A percentile compares a stretch with the other conserved stretches of the same genome.
Conservation (phyloP, 495 filamentous ascomycete genomes). For the Trichocladium uniseriatum region DNA sequence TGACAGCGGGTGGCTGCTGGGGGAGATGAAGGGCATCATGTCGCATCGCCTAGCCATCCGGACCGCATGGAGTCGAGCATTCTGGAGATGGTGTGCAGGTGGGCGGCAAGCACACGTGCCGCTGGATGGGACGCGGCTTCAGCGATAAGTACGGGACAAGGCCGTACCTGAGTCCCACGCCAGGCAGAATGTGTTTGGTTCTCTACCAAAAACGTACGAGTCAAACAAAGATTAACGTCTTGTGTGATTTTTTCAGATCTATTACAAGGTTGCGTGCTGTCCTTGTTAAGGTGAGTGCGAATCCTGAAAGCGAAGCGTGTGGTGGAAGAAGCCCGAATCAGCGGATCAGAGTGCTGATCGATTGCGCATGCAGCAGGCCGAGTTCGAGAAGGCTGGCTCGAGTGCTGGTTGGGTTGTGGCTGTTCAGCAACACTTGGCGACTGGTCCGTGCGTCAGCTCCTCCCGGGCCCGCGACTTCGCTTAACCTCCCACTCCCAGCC, state of each 20-base stretch:
- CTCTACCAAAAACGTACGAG: no score
- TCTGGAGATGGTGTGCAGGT: slow-evolving; percentile 1
- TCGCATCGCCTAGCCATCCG: neutral
- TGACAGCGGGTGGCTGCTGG: no score
- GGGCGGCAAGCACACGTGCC: neutral
- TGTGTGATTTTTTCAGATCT: no score
- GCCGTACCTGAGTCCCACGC: neutral
- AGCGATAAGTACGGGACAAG: no score
- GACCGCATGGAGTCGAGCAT: neutral
- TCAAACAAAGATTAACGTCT: no score
- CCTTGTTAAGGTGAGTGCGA: no score
- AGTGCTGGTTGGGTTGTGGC: no score
- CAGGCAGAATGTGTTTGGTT: no score
- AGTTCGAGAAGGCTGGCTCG: neutral
- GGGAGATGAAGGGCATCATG: no score
- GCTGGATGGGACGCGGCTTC: neutral
- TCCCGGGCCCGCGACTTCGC: slow-evolving; percentile 12
- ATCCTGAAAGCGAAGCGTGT: no score
- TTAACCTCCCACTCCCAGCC: slow-evolving; percentile 14
- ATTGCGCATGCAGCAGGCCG: slow-evolving; percentile 1
- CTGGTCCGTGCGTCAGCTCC: slow-evolving; percentile 19
- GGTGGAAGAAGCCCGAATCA: neutral
- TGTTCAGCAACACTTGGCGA: slow-evolving; percentile 4
- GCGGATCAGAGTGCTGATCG: slow-evolving; percentile 3
- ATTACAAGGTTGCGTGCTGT: no score